phyloP scores from a whole-genome alignment of 1,284 basidiomycete genomes.

The Exobasidium rhododendri region DNA sequence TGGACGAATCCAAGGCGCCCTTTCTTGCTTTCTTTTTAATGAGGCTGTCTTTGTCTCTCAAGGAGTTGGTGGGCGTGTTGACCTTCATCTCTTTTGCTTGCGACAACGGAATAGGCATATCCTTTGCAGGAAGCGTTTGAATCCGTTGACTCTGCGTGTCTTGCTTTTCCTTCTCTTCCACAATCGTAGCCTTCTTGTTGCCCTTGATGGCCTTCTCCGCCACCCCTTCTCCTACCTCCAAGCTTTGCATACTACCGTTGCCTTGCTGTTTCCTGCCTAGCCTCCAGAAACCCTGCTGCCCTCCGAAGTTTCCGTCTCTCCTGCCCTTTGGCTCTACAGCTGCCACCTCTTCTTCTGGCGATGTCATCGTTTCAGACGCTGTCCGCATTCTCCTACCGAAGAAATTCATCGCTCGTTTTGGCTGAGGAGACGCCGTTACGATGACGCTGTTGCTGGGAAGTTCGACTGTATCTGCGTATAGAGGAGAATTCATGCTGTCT shows the following conservation, averaged over 20 bases:
- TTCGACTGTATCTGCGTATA: too few relatives aligned
- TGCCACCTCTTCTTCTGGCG: neutral
- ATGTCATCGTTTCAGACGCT: neutral
- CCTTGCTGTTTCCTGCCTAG: neutral
- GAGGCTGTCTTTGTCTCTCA: neutral
- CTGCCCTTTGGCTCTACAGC: neutral
- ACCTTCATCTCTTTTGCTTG: neutral
- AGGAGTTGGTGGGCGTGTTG: neutral
- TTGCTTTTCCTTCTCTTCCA: neutral
- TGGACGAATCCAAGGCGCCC: neutral
- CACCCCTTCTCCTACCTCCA: neutral
- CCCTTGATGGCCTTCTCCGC: neutral
- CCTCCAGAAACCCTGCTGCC: constrained; percentile 4
- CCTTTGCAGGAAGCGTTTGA: too few relatives aligned
- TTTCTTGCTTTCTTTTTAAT: neutral
- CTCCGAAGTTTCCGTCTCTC: neutral
- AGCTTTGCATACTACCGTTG: neutral
- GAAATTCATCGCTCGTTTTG: constrained; percentile 1
- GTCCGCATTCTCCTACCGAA: neutral
- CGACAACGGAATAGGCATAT: neutral
- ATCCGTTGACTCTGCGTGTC: neutral
- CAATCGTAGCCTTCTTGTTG: neutral
- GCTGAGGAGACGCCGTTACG: constrained; percentile 7
- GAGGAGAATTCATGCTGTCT: neutral
- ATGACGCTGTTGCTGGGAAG: neutral